Conservation (phyloP, 805 yeast species). For the Candida ovalis region DNA sequence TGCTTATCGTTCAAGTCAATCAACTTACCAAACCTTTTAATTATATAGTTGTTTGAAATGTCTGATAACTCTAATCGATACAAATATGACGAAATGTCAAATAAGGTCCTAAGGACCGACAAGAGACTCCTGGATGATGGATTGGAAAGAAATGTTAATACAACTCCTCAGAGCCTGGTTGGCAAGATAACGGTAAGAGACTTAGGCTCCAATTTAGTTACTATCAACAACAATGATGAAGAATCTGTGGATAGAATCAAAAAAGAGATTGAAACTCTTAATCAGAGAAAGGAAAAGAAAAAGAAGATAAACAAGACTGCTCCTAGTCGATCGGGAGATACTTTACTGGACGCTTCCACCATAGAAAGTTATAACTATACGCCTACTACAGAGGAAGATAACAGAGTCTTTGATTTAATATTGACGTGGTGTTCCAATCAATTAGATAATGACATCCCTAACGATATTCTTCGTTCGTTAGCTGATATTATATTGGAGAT, state of each 20-base stretch:
- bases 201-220: slow-evolving; percentile 45
- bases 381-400: slow-evolving; percentile 56
- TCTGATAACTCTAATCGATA: slow-evolving; percentile 29
- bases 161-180: slow-evolving; percentile 67
- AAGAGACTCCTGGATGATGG: slow-evolving; percentile 43
- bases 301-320: slow-evolving; percentile 6
- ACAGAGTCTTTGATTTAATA: slow-evolving; percentile 50
- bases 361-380: slow-evolving; percentile 54
- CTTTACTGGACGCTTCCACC: slow-evolving; percentile 32
- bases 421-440: slow-evolving; percentile 53
- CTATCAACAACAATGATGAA: slow-evolving; percentile 11
- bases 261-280: slow-evolving; percentile 8
- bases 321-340: slow-evolving; percentile 11
- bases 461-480: slow-evolving; percentile 66
- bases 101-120: slow-evolving; percentile 64
- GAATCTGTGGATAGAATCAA: slow-evolving; percentile 15
- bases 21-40: too few relatives aligned
- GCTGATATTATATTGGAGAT: slow-evolving; percentile 61
- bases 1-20: too few relatives aligned
- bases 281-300: slow-evolving; percentile 8
- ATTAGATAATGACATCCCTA: slow-evolving; percentile 71
- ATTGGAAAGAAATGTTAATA: slow-evolving; percentile 43
- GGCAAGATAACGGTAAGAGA: slow-evolving; percentile 67
- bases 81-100: slow-evolving; percentile 72
- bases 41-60: not conserved